A percentile compares a stretch with the other conserved stretches of the same genome.
Conservation (phyloP, 2,329 filamentous ascomycete genomes). For the Hyphodiscus sp. region DNA sequence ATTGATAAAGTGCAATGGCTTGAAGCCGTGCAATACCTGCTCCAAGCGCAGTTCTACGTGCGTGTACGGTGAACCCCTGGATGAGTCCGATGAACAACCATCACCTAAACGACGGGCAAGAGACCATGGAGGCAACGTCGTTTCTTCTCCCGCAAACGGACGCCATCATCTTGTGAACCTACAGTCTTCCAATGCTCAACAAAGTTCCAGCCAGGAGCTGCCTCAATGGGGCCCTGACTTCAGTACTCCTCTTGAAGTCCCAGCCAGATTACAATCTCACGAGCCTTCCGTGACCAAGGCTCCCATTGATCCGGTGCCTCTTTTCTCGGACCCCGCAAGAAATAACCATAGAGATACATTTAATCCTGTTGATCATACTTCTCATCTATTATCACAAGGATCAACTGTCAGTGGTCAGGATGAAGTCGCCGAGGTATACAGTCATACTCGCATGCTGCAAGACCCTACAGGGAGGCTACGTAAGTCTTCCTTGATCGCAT, state of each 20-base stretch:
- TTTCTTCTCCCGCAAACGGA: slow-evolving; percentile 10
- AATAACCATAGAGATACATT: not conserved
- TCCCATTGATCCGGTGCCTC: not conserved
- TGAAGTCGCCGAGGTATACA: slow-evolving; percentile 50
- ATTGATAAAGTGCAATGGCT: slow-evolving; percentile 17
- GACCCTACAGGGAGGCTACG: slow-evolving; percentile 51
- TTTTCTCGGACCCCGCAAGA: not conserved
- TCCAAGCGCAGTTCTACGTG: slow-evolving; percentile 44
- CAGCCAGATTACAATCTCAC: not conserved
- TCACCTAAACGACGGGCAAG: slow-evolving; percentile 26
- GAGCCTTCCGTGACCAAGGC: not conserved
- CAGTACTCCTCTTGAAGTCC: not conserved
- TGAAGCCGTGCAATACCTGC: slow-evolving; percentile 52
- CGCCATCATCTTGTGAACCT: not conserved
- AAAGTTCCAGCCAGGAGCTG: not conserved
- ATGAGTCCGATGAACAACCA: slow-evolving; percentile 24
- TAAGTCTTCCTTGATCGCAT: slow-evolving; percentile 23
- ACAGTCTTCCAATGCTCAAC: not conserved
- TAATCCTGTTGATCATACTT: not conserved
- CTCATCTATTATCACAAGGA: not conserved
- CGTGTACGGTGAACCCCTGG: slow-evolving; percentile 34
- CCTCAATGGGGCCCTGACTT: not conserved
- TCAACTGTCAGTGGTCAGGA: slow-evolving; percentile 35
- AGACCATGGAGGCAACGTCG: slow-evolving; percentile 6
- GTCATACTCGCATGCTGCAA: slow-evolving; percentile 51